Base-by-base conservation (phyloP, 2,329 filamentous ascomycete species). In the Fusarium odoratissimum region DNA sequence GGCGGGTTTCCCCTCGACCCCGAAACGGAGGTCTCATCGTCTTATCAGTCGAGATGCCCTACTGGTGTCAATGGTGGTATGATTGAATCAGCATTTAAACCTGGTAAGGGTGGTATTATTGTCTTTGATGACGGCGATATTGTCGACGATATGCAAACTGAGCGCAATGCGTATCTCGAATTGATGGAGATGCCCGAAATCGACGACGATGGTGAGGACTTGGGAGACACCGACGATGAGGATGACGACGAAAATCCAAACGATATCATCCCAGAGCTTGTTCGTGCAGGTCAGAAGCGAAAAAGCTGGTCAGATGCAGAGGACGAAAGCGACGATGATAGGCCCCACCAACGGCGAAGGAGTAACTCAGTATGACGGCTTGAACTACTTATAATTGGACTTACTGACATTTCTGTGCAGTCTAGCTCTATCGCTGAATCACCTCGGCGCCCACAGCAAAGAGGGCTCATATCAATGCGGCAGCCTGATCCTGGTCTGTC, bases 101-200 rank as follows among this genome's bases (percentile, higher is more conserved):
- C 93, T 9, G 93, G 94, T 35, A 92, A 89, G 78, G 95, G 95
- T 23, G 96, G 96, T 0, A 93, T 99, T 45, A 90, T 99, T 68
- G 95, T 98, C 5, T 97, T 96, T 80, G 96, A 98, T 78, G 96
- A 98, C 79, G 96, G 95, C 3, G 96, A 99, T 80, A 95, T 99
- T 56, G 93, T 95, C 74, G 93, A 95, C 74, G 93, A 95, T 38
- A 84, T 99, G 38, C 83, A 82, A 17, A 84, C 84, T 2, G 95
- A 98, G 82, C 89, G 90, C 75, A 91, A 94, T 66, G 95, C 96
- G 42, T 98, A 97, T 79, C 89, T 93, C 72, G 92, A 92, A n/a
- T 84, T 98, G 57, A 86, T 94, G 49, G 92, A 95, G 70, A 98
- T 99, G 95, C 95, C 95, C 2, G 93, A 97, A 51, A 84, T 97